Percentiles rank a stretch among this genome's conserved stretches.
Conservation (phyloP, 2,329 filamentous ascomycete species). For the Chrysosporium keratinophilum region DNA sequence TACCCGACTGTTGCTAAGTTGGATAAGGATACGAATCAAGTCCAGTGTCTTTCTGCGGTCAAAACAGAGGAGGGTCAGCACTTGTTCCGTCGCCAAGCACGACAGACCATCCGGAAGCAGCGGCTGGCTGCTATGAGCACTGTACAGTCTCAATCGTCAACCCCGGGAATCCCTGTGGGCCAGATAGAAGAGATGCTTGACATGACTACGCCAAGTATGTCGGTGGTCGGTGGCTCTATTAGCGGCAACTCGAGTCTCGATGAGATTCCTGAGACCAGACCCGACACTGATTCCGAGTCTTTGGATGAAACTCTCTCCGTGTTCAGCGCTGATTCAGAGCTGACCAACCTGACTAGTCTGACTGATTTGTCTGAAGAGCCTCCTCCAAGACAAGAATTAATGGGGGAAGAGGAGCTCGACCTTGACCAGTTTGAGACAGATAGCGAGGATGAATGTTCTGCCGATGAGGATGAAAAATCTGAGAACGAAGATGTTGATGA, state of each 20-base stretch:
- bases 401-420: neutral
- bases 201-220: neutral
- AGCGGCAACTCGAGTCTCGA: neutral
- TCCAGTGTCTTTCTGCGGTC: neutral
- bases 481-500: neutral
- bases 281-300: neutral
- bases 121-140: constrained; percentile 7
- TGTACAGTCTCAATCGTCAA: neutral
- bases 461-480: neutral
- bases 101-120: constrained; percentile 7
- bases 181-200: neutral
- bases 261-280: neutral
- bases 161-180: neutral
- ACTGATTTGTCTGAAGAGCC: neutral
- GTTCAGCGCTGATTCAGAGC: neutral
- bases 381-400: neutral
- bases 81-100: neutral
- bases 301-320: neutral
- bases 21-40: neutral
- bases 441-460: neutral
- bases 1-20: neutral
- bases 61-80: neutral
- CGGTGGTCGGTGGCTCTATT: neutral
- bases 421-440: neutral
- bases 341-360: neutral